Base-by-base conservation (phyloP, 805 yeast genomes). In the Metschnikowia colocasiae region DNA sequence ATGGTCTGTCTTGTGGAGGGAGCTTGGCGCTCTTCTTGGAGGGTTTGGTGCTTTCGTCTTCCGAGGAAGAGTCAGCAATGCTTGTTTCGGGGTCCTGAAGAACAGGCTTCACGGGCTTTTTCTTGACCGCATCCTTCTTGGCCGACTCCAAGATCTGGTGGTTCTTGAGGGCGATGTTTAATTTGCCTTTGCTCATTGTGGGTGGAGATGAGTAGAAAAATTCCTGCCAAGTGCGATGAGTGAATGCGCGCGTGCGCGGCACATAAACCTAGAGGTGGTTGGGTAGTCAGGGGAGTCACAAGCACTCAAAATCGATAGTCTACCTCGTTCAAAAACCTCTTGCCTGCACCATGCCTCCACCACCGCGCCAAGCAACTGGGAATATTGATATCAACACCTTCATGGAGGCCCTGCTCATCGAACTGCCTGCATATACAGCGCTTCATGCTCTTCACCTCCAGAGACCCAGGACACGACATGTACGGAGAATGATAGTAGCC, bases 271-370 rank as follows among this genome's bases (percentile, higher is more conserved):
- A n/a, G n/a, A n/a, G n/a, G n/a, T n/a, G n/a, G n/a, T n/a, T n/a
- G n/a, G n/a, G n/a, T n/a, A n/a, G n/a, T n/a, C n/a, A n/a, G n/a
- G n/a, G n/a, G n/a, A n/a, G n/a, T n/a, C n/a, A 8, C 3, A n/a
- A 30, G 32, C 6, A 6, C 8, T 33, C 15, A 33, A 39, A 50
- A 52, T 3, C 34, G 35, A 43, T 54, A 55, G 36, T 56, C 64
- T 16, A 60, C 56, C 45, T 76, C 82, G 49, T 78, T 76, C 30
- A 81, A 50, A 55, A 83, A 82, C 2, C 58, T 61, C 56, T 81
- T 82, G 1, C 87, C 86, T 2, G 80, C 71, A 8, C 86, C 85
- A 51, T 70, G 71, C 56, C 80, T 80, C 95, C 95, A 86, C 91
- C 91, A 86, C 50, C 82, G 73, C 27, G 79, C 71, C 39, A 86